Percentiles rank a stretch among this genome's conserved stretches.
These are phyloP conservation scores for Chaetomium sp. DNA, from an alignment of 2,329 filamentous ascomycete species.

Conservation along the genomic window DNA sequence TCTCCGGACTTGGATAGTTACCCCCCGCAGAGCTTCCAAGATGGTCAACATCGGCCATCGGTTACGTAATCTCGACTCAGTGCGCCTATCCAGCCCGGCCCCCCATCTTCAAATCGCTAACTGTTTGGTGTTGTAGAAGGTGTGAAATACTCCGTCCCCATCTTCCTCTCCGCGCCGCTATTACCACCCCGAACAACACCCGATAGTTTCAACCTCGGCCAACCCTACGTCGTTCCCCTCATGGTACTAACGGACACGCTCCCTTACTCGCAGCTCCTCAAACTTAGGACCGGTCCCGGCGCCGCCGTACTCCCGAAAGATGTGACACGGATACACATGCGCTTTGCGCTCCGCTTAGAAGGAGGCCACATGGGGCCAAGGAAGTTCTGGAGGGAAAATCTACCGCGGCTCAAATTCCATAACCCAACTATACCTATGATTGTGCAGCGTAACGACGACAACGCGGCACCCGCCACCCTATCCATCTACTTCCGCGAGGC, in stretches of 20 bases:
- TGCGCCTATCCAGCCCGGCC: conserved; percentile 35
- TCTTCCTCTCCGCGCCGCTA: too few species aligned
- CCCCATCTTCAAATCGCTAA: conserved; percentile 4
- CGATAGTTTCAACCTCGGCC: background rate
- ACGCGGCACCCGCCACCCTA: conserved; percentile 52
- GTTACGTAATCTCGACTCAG: conserved; percentile 66
- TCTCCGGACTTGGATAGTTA: conserved; percentile 2
- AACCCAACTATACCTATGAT: conserved; percentile 83
- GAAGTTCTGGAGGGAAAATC: conserved; percentile 79
- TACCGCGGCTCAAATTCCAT: conserved; percentile 87
- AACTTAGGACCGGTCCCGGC: conserved; percentile 73
- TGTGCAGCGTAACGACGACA: conserved; percentile 60
- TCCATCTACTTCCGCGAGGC: conserved; percentile 54
- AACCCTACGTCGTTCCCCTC: background rate
- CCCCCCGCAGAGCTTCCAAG: conserved; percentile 17
- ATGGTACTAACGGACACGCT: conserved; percentile 7
- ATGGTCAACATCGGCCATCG: conserved; percentile 52
- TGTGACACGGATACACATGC: conserved; percentile 67
- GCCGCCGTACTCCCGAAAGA: conserved; percentile 73
- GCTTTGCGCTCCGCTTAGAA: conserved; percentile 57
- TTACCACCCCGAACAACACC: background rate
- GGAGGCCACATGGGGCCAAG: conserved; percentile 69
- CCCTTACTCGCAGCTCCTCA: conserved; percentile 52
- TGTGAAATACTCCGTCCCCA: background rate
- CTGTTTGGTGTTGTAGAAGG: conserved; percentile 13